Evolutionary conservation across 768 basidiomycete genomes (phyloP).

Genomic region (Nidularia sp.): DNA sequence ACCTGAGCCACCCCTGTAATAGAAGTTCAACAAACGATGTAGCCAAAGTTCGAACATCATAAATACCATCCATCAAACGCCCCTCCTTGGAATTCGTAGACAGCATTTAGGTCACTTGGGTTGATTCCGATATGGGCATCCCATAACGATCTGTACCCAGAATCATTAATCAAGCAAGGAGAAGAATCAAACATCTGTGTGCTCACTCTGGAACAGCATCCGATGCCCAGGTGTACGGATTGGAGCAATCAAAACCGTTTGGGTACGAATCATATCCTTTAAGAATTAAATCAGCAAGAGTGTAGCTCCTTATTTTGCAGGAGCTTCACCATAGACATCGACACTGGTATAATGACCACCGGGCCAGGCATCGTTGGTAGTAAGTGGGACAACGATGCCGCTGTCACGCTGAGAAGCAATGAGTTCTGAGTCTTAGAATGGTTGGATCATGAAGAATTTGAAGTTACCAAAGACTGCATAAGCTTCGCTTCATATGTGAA

Average conservation of each 20-base stretch:
- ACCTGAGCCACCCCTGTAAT: conserved; percentile 33
- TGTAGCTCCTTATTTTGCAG: too few species aligned
- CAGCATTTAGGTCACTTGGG: conserved; percentile 33
- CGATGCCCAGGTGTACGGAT: conserved; percentile 40
- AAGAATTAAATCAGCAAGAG: conserved; percentile 1
- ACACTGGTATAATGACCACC: conserved; percentile 41
- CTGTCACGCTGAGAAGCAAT: conserved; percentile 24
- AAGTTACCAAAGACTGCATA: conserved; percentile 24
- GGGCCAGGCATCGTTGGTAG: conserved; percentile 42
- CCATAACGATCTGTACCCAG: conserved; percentile 30
- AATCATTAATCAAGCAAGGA: background rate
- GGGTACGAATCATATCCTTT: conserved; percentile 44
- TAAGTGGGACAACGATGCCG: conserved; percentile 44
- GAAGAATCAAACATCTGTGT: background rate
- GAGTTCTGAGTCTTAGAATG: too few species aligned
- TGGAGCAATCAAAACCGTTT: conserved; percentile 50
- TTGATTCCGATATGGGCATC: conserved; percentile 29
- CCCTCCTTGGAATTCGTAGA: conserved; percentile 48
- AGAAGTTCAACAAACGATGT: too few species aligned
- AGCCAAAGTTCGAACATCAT: background rate
- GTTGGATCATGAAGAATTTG: background rate
- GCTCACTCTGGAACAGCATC: conserved; percentile 36
- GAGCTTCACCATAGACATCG: conserved; percentile 38
- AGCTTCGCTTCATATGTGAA: conserved; percentile 31
- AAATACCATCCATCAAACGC: conserved; percentile 44